Evolutionary conservation across 2,329 filamentous ascomycete genomes (phyloP), one percentile per base, ranked within the genome.

Genomic region (Chaetomiaceae sp.): DNA sequence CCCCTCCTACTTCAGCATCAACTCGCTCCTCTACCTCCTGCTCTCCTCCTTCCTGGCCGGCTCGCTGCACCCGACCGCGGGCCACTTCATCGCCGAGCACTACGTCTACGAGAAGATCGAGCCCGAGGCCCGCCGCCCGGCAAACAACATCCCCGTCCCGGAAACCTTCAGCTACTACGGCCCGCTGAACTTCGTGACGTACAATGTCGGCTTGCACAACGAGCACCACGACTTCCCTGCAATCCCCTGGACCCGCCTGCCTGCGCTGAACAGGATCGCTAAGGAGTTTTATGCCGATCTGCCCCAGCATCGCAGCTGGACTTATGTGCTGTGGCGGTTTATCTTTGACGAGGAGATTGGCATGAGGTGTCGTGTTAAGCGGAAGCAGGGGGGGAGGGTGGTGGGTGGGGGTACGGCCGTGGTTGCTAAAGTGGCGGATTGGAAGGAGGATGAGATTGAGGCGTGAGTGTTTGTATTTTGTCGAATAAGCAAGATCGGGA

Each of bases 161-260:
- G 93, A 99, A 76, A 99, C 93, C 1, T 99, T 89, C 73, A 92
- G 86, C 42, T 99, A 99, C 78, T 99, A 99, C 67, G 93, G 93
- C 0, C 82, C 87, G 0, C 79, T 97, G 58, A 99, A 99, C 72
- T 71, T 90, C 62, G 72, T 99, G 44, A 96, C 91, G 1, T 99
- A 97, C 77, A 99, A 99, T 62, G 93, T 99, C 40, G 93, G 93
- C 47, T 74, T 96, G 64, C 93, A 99, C 75, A 99, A 99, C 67
- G 93, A 99, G 75, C 93, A 99, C 71, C 93, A 99, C 69, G 93
- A 99, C 70, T 99, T 99, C 72, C 93, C 93, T 10, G 93, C 93
- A 42, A 82, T 99, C 41, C 92, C 93, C 0, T 99, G 93, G 93
- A 96, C 90, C 9, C 78, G 86, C 27, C 78, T 99, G 34, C 87